phyloP scores from a whole-genome alignment of 1,139 yeast genomes.

The Sugiyamaella paludigena region DNA sequence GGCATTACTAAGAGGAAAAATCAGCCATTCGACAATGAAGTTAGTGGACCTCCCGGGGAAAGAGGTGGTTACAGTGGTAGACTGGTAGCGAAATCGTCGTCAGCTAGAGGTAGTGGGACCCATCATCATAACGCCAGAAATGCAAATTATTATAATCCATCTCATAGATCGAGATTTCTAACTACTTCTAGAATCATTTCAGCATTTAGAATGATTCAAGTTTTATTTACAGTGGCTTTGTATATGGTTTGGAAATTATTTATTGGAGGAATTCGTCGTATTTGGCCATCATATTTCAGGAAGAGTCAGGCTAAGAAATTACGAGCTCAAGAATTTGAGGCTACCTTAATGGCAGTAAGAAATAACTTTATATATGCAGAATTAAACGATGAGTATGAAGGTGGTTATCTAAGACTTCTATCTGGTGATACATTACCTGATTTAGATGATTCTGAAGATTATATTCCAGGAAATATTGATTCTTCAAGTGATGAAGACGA shows the following conservation, averaged over 20 bases:
- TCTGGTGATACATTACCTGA: conserved; percentile 29
- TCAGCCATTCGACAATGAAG: conserved; percentile 23
- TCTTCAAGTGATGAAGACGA: conserved; percentile 17
- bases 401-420: conserved; percentile 23
- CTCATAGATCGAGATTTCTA: conserved; percentile 10
- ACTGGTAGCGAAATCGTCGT: not conserved
- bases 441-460: conserved; percentile 28
- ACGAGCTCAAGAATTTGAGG: conserved; percentile 13
- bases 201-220: conserved; percentile 24
- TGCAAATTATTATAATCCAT: not conserved
- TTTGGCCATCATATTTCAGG: conserved; percentile 6
- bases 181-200: conserved; percentile 20
- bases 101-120: not conserved
- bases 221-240: conserved; percentile 15
- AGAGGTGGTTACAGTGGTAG: conserved; percentile 3
- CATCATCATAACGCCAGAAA: not conserved
- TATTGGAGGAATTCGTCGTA: conserved; percentile 1
- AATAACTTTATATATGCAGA: conserved; percentile 22
- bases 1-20: conserved; percentile 1
- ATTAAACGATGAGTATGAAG: conserved; percentile 19
- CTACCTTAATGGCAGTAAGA: conserved; percentile 15
- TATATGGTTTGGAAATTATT: conserved; percentile 13
- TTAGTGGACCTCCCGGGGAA: conserved; percentile 15
- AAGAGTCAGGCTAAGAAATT: not conserved
- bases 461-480: conserved; percentile 21